A percentile compares a stretch with the other conserved stretches of the same genome.
phyloP scores from a whole-genome alignment of 2,329 filamentous ascomycete genomes.

The Epichloe hybrida region DNA sequence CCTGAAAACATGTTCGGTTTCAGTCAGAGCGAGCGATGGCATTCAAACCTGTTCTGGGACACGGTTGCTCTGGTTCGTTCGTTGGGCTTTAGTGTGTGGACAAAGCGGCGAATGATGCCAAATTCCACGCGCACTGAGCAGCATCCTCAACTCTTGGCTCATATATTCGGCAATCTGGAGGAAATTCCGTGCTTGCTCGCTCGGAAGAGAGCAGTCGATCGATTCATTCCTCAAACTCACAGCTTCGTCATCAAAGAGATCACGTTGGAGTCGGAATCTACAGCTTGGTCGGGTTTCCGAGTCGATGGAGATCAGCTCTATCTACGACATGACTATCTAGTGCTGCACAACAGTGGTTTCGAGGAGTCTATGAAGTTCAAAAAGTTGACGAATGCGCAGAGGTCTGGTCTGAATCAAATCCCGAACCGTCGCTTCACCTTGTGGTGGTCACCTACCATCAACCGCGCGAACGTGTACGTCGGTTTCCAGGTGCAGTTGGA shows the following conservation, averaged over 20 bases:
- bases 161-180: not conserved
- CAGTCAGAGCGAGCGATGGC: not conserved
- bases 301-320: slow-evolving; percentile 37
- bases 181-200: not conserved
- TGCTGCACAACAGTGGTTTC: slow-evolving; percentile 27
- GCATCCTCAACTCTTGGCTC: not conserved
- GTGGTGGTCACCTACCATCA: slow-evolving; percentile 94
- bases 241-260: slow-evolving; percentile 29
- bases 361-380: slow-evolving; percentile 85
- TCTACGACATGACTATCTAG: slow-evolving; percentile 23
- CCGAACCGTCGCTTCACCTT: slow-evolving; percentile 96
- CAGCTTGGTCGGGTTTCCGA: slow-evolving; percentile 36
- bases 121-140: not conserved
- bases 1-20: not conserved
- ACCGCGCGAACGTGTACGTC: slow-evolving; percentile 93
- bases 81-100: not conserved
- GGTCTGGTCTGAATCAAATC: slow-evolving; percentile 95
- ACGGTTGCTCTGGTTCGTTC: not conserved
- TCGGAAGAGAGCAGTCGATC: slow-evolving; percentile 2
- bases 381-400: slow-evolving; percentile 92
- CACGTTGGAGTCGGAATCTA: slow-evolving; percentile 25
- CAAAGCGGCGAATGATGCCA: not conserved
- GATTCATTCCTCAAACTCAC: slow-evolving; percentile 14
- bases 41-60: not conserved
- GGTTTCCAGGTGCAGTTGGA: slow-evolving; percentile 99